Evolutionary conservation across 495 filamentous ascomycete species (phyloP), one percentile per base, ranked within the genome.

Genomic region (Penicillium silybi): DNA sequence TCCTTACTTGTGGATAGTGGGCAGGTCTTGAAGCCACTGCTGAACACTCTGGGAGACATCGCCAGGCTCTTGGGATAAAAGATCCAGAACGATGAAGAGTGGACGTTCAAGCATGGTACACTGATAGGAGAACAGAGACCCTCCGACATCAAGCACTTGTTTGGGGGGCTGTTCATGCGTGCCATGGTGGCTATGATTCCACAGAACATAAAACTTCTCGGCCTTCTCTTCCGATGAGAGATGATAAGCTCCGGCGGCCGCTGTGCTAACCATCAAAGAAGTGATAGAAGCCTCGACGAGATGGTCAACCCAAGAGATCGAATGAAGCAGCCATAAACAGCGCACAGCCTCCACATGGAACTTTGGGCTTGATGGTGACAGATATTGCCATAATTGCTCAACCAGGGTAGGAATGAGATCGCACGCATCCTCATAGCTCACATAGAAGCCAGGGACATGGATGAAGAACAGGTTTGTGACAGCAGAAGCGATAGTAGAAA

Each of bases 301-400:
- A 55, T 82, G 76, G 48, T 78, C 72, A n/a, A 71, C 64, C 54
- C 70, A 73, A 26, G 82, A 79, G 8, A 82, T 79, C 0, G 81
- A 81, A 57, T 97, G 89, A 39, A 97, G 70, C 44, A 87, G 82
- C 87, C 92, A 95, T 13, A 97, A 69, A 54, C 83, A 87, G 44
- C 88, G 86, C 41, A 95, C 89, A 29, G 90, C 84, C 66, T 97
- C 92, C 19, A 97, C 90, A 64, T 96, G 93, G 56, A 92, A 92
- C 61, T 95, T 95, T 0, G 90, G 92, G 49, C 84, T 85, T 17
- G 85, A 71, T 19, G 89, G 85, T 0, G 89, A 89, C 29, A 97
- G 72, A 63, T 86, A 91, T 20, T 71, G 56, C 92, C 92, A 97
- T 0, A 92, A 73, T 51, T 83, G 76, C 13, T 73, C 76, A 13